Base-by-base conservation (phyloP, 805 yeast species). In the Komagataella populi region DNA sequence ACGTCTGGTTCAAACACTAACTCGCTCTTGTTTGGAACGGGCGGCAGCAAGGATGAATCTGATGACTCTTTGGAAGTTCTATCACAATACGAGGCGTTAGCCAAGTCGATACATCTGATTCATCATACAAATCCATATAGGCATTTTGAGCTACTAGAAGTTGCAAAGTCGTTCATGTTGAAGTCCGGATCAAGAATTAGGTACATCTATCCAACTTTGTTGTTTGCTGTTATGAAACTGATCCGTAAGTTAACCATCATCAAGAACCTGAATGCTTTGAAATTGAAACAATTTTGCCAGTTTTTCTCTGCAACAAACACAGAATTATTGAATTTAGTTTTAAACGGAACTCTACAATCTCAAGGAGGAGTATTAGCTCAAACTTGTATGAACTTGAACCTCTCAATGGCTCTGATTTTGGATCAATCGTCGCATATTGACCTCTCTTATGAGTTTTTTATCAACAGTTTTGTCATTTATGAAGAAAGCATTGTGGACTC, bases 381-480 rank as follows among this genome's bases (percentile, higher is more conserved):
- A 14, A 53, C 60, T 12, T 55, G 64, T 18, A 54, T 84, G 53
- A 70, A 76, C 59, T 60, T 82, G 46, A 77, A 84, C 61, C 69
- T 87, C 51, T 72, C 80, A 49, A 75, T 83, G 44, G 96, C 95
- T 0, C 68, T 78, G 14, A 65, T 87, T 2, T 91, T 97, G 0
- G 96, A 93, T 63, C 91, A 86, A 63, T 70, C 84, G 23, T 70
- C 74, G 16, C 70, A 81, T 44, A 83, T 81, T 53, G 88, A 84
- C 54, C 80, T 88, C 30, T 72, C 91, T 14, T 87, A 87, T 66
- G 99, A 93, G 67, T 81, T 88, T 60, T 87, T 84, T 64, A 90
- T 87, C 44, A 95, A 89, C 63, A 84, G 95, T 3, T 87, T 90
- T 62, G 76, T 90, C 1, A 76, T 88, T 0, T 90, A 87, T 63